Evolutionary conservation across 2,329 filamentous ascomycete species (phyloP).

Genomic region (Metarhizium robertsii): DNA sequence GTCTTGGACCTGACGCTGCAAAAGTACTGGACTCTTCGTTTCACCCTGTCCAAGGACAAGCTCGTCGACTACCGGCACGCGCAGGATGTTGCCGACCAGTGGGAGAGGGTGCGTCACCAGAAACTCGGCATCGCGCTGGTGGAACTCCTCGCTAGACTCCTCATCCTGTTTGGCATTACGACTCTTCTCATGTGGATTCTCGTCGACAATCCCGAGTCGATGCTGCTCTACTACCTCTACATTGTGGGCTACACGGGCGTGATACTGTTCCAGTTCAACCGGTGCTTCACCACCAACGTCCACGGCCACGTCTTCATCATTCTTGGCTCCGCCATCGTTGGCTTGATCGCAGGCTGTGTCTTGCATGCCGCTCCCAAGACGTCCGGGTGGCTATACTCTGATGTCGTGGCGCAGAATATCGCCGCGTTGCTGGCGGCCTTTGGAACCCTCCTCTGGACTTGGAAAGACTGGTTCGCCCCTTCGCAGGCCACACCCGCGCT

Average conservation of each 20-base stretch:
- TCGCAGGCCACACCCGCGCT: background rate
- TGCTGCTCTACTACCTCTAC: constrained; percentile 25
- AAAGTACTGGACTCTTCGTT: constrained; percentile 25
- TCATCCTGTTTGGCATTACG: background rate
- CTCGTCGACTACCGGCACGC: constrained; percentile 19
- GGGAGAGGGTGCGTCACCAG: constrained; percentile 9
- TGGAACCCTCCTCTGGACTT: constrained; percentile 21
- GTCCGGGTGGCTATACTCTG: constrained; percentile 18
- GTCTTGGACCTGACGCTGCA: constrained; percentile 25
- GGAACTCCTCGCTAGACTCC: background rate
- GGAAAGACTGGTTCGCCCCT: constrained; percentile 14
- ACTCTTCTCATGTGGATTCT: background rate
- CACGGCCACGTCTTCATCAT: constrained; percentile 23
- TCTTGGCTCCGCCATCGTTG: constrained; percentile 19
- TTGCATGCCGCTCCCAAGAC: constrained; percentile 20
- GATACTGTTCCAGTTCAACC: constrained; percentile 30
- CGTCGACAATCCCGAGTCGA: constrained; percentile 19
- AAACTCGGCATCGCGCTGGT: background rate
- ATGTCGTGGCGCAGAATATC: constrained; percentile 22
- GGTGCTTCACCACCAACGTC: constrained; percentile 28
- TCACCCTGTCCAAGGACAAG: constrained; percentile 23
- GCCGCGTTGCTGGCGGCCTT: constrained; percentile 21
- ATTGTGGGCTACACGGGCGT: constrained; percentile 25
- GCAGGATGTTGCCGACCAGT: constrained; percentile 10
- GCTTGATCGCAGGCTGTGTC: constrained; percentile 22